Evolutionary conservation across 495 filamentous ascomycete species (phyloP), one percentile per base, ranked within the genome.

Genomic region (Tuber indicum): DNA sequence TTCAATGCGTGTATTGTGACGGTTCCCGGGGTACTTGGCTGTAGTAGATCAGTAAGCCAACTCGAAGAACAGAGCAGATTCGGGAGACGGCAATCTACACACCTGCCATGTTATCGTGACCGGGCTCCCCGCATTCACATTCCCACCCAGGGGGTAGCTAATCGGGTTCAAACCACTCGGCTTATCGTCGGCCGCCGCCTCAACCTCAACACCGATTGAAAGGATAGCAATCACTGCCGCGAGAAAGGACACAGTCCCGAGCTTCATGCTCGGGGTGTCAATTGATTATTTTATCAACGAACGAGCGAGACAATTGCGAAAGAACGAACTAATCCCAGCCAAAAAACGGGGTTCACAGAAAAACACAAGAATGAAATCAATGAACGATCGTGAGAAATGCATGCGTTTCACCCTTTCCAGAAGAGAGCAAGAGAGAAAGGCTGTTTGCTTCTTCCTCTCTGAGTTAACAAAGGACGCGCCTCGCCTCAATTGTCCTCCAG

Each of bases 1-100:
- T 83, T 83, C 46, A 83, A 71, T 44, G 82, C 76, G 14, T 76
- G 73, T 19, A 83, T 39, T 19, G 82, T 81, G 69, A 83, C 72
- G 7, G 82, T 83, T 43, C 82, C 82, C 9, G 75, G n/a, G 6
- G 82, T 83, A 21, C 78, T 83, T 32, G 82, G 82, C 82, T 82
- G 70, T 47, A 41, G 7, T 26, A 23, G 46, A 42, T 72, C 32
- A 44, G 72, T 23, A 39, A 43, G 76, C 74, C 39, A 78, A 72
- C 73, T 72, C 16, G 52, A 45, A 41, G 42, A 43, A 36, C 5
- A 16, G 23, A 66, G 23, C 46, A 45, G 52, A 44, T 36, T 46
- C 43, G 32, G 72, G 62, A 47, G 44, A 58, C 10, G 43, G 19
- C 14, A 77, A 46, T 41, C 21, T 8, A 81, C 81, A 21, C 49